These are phyloP conservation scores for Boletellus deceptivus DNA, from an alignment of 1,284 basidiomycete genomes.

Conservation along the genomic window DNA sequence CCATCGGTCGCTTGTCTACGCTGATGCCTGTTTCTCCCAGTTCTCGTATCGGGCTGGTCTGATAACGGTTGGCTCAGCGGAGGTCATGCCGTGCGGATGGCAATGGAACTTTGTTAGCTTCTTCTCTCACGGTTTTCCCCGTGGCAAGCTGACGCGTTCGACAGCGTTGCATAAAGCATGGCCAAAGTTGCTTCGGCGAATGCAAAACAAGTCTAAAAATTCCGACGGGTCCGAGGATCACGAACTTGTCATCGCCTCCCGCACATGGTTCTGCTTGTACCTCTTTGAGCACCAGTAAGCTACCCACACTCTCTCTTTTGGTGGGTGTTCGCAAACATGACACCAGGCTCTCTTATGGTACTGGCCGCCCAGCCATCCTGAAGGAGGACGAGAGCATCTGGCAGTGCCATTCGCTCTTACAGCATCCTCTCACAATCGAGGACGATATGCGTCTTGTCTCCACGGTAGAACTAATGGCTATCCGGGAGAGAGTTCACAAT, in stretches of 20 bases:
- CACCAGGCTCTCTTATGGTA: slow-evolving; percentile 83
- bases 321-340: not conserved
- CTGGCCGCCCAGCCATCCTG: slow-evolving; percentile 86
- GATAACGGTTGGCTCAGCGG: slow-evolving; percentile 91
- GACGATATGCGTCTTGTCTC: slow-evolving; percentile 95
- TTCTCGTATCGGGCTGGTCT: slow-evolving; percentile 86
- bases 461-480: slow-evolving; percentile 83
- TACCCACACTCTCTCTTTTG: not conserved
- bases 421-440: slow-evolving; percentile 85
- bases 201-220: slow-evolving; percentile 63
- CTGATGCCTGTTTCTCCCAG: slow-evolving; percentile 37
- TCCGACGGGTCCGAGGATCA: slow-evolving; percentile 65
- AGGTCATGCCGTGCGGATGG: slow-evolving; percentile 91
- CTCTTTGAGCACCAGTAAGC: slow-evolving; percentile 90
- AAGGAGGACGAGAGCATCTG: slow-evolving; percentile 89
- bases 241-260: slow-evolving; percentile 73
- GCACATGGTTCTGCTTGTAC: slow-evolving; percentile 90
- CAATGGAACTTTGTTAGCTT: slow-evolving; percentile 77
- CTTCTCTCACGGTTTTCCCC: slow-evolving; percentile 6
- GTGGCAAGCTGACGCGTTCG: slow-evolving; percentile 8
- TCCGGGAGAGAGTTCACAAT: slow-evolving; percentile 74
- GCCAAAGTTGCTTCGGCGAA: slow-evolving; percentile 75
- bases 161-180: slow-evolving; percentile 87
- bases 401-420: slow-evolving; percentile 76
- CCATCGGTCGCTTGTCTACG: not conserved